Evolutionary conservation across 129 eudicot species (phyloP).

Genomic region (Lactuca sativa): DNA sequence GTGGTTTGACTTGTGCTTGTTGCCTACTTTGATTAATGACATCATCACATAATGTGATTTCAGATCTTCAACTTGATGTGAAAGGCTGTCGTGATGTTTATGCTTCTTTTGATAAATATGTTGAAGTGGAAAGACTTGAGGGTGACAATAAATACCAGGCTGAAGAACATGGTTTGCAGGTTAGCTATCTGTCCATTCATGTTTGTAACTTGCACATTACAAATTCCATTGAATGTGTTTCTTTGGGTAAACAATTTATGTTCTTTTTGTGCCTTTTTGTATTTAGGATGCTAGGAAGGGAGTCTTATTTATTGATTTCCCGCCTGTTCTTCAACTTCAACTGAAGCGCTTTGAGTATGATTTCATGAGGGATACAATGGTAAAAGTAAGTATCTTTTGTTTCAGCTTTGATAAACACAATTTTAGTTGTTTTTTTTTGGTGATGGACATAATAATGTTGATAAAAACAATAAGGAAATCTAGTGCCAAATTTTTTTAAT

Average conservation of each 20-base stretch:
- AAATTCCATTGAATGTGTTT: constrained; percentile 1
- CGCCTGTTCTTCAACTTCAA: constrained; percentile 83
- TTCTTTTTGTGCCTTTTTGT: constrained; percentile 15
- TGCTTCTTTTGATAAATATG: constrained; percentile 98
- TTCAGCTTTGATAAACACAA: background rate
- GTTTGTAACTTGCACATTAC: constrained; percentile 2
- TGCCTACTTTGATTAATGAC: constrained; percentile 2
- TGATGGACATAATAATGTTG: background rate
- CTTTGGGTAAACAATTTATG: background rate
- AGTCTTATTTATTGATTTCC: constrained; percentile 73
- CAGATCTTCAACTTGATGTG: constrained; percentile 98
- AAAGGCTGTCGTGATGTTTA: constrained; percentile 94
- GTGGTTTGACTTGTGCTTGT: background rate
- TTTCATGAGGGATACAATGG: constrained; percentile 81
- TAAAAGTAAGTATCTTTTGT: constrained; percentile 49
- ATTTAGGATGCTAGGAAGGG: constrained; percentile 78
- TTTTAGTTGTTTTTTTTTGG: background rate
- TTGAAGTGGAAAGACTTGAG: constrained; percentile 95
- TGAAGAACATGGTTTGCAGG: constrained; percentile 92
- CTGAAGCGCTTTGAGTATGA: constrained; percentile 85
- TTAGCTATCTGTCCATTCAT: constrained; percentile 19
- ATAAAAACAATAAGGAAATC: constrained; percentile 14
- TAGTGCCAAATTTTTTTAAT: background rate
- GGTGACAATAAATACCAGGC: constrained; percentile 97
- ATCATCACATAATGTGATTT: constrained; percentile 16